These are phyloP conservation scores for Saprolegnia parasitica DNA, from an alignment of 352 stramenopile genomes.

Conservation along the genomic window DNA sequence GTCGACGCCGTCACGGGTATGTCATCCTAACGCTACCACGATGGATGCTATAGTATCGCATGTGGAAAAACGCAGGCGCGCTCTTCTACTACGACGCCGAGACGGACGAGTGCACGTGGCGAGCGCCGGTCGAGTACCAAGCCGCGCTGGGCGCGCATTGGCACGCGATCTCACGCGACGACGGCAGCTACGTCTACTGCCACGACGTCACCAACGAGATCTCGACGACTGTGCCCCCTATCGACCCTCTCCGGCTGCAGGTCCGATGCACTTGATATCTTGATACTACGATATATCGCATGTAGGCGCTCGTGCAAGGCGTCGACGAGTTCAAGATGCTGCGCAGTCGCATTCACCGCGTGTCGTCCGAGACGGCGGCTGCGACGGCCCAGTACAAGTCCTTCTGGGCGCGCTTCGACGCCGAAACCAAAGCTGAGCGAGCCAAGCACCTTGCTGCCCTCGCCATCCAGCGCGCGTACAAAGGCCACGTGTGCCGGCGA, in stretches of 20 bases:
- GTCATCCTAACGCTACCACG: slow-evolving; percentile 53
- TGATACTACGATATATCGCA: background rate
- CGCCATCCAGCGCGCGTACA: slow-evolving; percentile 63
- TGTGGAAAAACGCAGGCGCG: no score
- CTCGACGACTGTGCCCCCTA: slow-evolving; percentile 40
- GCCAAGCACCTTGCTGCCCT: slow-evolving; percentile 45
- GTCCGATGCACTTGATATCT: slow-evolving; percentile 1
- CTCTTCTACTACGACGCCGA: slow-evolving; percentile 25
- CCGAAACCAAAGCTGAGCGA: slow-evolving; percentile 48
- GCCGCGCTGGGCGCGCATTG: slow-evolving; percentile 54
- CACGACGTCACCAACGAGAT: slow-evolving; percentile 53
- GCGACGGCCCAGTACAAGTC: slow-evolving; percentile 59
- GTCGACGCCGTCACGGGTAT: slow-evolving; percentile 48
- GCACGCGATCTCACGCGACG: slow-evolving; percentile 10
- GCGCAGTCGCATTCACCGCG: slow-evolving; percentile 48
- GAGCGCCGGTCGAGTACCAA: slow-evolving; percentile 63
- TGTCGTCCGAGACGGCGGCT: slow-evolving; percentile 33
- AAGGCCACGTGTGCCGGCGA: slow-evolving; percentile 38
- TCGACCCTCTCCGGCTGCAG: slow-evolving; percentile 58
- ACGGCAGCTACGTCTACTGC: slow-evolving; percentile 53
- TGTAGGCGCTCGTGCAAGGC: slow-evolving; percentile 34
- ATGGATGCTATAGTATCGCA: no score
- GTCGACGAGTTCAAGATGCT: slow-evolving; percentile 67
- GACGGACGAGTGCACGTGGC: slow-evolving; percentile 39
- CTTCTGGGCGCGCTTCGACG: slow-evolving; percentile 62